These are phyloP conservation scores for Porodaedalea pini DNA, from an alignment of 1,284 basidiomycete genomes.

Conservation along the genomic window DNA sequence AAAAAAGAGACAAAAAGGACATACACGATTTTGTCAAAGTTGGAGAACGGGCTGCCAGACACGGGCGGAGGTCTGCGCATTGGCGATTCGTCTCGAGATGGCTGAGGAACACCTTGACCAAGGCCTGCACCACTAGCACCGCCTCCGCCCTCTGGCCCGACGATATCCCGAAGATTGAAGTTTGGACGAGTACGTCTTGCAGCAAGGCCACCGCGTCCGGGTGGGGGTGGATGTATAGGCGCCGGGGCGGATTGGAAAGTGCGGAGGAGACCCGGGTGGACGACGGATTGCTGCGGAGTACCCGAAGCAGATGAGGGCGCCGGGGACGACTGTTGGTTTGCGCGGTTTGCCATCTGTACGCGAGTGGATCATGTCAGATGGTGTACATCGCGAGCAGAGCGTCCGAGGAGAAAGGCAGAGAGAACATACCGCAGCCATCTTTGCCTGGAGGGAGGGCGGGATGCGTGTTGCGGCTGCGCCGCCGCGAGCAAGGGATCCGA, in stretches of 20 bases:
- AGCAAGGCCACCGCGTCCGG: constrained; percentile 37
- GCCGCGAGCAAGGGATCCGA: constrained; percentile 37
- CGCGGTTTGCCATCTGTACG: constrained; percentile 55
- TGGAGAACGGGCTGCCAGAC: constrained; percentile 80
- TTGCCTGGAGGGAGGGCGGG: constrained; percentile 87
- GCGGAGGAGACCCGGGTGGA: constrained; percentile 25
- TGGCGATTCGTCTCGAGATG: constrained; percentile 34
- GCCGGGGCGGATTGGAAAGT: constrained; percentile 28
- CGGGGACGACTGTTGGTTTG: constrained; percentile 29
- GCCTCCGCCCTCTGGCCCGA: constrained; percentile 36
- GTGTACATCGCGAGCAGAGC: constrained; percentile 1
- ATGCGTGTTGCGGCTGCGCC: constrained; percentile 56
- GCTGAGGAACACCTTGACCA: constrained; percentile 59
- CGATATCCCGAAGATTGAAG: constrained; percentile 64
- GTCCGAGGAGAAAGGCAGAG: not conserved
- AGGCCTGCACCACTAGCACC: constrained; percentile 64
- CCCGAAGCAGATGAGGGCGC: constrained; percentile 36
- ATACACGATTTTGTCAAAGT: constrained; percentile 93
- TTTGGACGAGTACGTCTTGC: constrained; percentile 53
- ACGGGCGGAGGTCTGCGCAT: constrained; percentile 41
- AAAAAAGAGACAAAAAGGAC: constrained; percentile 31
- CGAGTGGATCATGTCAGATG: not conserved
- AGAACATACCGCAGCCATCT: constrained; percentile 78
- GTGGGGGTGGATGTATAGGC: constrained; percentile 28
- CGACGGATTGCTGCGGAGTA: constrained; percentile 30